phyloP scores from a whole-genome alignment of 768 basidiomycete genomes.

The Lactifluus pinguis region DNA sequence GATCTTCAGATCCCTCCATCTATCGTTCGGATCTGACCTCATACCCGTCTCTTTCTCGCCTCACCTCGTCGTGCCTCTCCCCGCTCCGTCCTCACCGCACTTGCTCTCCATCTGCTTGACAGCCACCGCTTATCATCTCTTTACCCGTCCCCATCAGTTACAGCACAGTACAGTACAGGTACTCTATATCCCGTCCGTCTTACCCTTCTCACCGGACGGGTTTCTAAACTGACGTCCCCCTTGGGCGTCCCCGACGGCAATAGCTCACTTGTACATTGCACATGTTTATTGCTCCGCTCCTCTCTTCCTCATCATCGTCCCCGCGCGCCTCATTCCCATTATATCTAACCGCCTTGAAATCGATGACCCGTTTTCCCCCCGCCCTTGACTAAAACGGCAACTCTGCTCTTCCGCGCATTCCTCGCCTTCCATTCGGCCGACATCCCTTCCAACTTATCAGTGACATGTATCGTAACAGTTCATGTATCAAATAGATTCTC shows the following conservation, averaged over 20 bases:
- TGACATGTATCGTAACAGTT: not conserved
- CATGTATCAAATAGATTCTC: not conserved
- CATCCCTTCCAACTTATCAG: slow-evolving; percentile 2
- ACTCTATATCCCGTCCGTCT: not conserved
- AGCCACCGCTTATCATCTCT: not conserved
- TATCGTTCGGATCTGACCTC: slow-evolving; percentile 2
- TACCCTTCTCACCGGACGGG: not conserved
- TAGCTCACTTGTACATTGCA: not conserved
- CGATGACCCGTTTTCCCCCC: slow-evolving; percentile 8
- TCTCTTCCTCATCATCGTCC: not conserved
- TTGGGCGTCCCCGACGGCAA: too few species aligned
- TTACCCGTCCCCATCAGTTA: not conserved
- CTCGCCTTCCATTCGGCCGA: slow-evolving; percentile 8
- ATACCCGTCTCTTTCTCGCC: not conserved
- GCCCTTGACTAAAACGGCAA: slow-evolving; percentile 6
- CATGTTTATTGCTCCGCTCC: not conserved
- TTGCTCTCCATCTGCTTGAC: not conserved
- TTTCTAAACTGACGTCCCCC: not conserved
- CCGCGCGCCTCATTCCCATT: not conserved
- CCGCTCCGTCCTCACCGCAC: slow-evolving; percentile 5
- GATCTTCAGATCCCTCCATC: slow-evolving; percentile 14
- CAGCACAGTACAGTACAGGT: not conserved
- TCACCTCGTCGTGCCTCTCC: not conserved
- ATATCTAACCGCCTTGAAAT: not conserved
- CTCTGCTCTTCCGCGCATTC: not conserved